These are phyloP conservation scores for Amanita jacksonii DNA, from an alignment of 768 basidiomycete genomes.

Conservation along the genomic window DNA sequence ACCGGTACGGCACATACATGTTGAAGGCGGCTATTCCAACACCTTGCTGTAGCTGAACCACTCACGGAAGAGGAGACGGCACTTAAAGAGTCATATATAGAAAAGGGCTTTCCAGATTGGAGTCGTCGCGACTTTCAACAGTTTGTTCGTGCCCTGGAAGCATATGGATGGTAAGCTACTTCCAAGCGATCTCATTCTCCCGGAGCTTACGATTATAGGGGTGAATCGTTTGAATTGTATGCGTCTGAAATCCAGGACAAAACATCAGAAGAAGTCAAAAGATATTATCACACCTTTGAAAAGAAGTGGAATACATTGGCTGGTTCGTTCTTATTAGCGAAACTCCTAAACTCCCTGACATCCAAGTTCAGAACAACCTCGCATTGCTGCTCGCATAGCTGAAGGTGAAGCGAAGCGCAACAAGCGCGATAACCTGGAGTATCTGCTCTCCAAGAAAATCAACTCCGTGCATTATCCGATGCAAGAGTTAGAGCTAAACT, in stretches of 20 bases:
- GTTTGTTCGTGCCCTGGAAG: conserved; percentile 58
- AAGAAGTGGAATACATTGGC: conserved; percentile 82
- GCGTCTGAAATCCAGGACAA: conserved; percentile 83
- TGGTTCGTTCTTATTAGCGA: conserved; percentile 32
- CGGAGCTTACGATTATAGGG: conserved; percentile 30
- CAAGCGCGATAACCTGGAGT: conserved; percentile 73
- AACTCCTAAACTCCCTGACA: too few relatives aligned
- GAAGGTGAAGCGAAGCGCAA: conserved; percentile 88
- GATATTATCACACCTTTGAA: conserved; percentile 78
- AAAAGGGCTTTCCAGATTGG: conserved; percentile 85
- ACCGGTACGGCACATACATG: conserved; percentile 38
- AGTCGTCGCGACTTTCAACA: conserved; percentile 90
- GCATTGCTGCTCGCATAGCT: conserved; percentile 74
- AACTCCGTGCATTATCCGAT: conserved; percentile 79
- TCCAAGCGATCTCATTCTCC: not conserved
- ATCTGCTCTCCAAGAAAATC: conserved; percentile 76
- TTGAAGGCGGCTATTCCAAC: not conserved
- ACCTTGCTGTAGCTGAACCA: conserved; percentile 55
- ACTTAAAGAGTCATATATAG: conserved; percentile 69
- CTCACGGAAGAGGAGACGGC: conserved; percentile 82
- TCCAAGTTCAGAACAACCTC: conserved; percentile 51
- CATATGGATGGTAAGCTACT: conserved; percentile 63
- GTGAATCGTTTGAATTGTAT: conserved; percentile 55
- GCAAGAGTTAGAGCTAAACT: conserved; percentile 94
- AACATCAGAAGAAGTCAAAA: conserved; percentile 63